Conservation (phyloP, 805 yeast genomes). For the Saturnispora bothae region DNA sequence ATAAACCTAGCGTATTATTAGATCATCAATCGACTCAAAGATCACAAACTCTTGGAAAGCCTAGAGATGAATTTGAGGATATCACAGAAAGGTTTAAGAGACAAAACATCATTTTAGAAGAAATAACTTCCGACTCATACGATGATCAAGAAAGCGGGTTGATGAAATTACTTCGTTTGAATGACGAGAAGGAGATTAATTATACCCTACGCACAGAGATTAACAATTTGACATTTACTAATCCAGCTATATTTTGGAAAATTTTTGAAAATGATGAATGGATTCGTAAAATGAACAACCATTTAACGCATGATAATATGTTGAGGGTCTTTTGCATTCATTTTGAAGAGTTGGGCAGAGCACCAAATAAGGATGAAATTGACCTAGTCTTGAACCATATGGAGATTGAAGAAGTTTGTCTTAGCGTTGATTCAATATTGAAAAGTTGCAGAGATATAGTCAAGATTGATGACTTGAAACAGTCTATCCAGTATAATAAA, state of each 20-base stretch:
- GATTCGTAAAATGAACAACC: conserved; percentile 11
- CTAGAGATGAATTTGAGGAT: conserved; percentile 14
- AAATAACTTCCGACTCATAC: conserved; percentile 19
- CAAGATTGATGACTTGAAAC: conserved; percentile 18
- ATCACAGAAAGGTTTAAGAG: conserved; percentile 15
- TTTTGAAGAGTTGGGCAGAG: conserved; percentile 6
- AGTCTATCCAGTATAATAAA: conserved; percentile 25
- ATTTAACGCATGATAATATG: conserved; percentile 21
- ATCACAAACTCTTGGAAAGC: conserved; percentile 1
- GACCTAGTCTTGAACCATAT: conserved; percentile 10
- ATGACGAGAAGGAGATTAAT: conserved; percentile 9
- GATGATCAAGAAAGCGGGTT: conserved; percentile 16
- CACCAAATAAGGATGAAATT: conserved; percentile 7
- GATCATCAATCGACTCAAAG: not conserved
- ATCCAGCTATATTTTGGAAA: conserved; percentile 17
- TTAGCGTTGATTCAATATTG: conserved; percentile 17
- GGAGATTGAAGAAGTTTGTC: conserved; percentile 18
- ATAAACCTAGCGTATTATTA: no score
- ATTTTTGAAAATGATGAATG: conserved; percentile 14
- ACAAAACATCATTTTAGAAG: conserved; percentile 17
- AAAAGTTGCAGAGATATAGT: conserved; percentile 20
- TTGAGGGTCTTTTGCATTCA: conserved; percentile 19
- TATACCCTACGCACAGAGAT: conserved; percentile 18
- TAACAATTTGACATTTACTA: conserved; percentile 17
- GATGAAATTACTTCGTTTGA: conserved; percentile 7